Base-by-base conservation (phyloP, 139 green algal genomes). In the Chlorella sp. region DNA sequence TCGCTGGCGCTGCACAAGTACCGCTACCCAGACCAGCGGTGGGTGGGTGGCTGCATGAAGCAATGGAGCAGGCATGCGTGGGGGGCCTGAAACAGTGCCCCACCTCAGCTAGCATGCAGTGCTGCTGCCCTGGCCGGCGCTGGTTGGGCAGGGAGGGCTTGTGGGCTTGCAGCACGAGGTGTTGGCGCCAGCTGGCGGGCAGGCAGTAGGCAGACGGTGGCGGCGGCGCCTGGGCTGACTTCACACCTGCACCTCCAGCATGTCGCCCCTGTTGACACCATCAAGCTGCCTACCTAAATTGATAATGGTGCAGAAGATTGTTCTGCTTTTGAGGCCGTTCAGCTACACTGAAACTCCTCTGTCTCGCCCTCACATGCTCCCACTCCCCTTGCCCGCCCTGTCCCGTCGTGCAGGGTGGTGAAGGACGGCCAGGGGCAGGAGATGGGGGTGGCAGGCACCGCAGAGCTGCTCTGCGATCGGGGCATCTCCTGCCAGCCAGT, bases 1-100 rank as follows among this genome's bases (percentile, higher is more conserved):
- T 94, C 93, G 4, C 53, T 98, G n/a, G 91, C 92, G 76, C 92
- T 99, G 57, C 98, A 98, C 94, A 96, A 95, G 89, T 99, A 99
- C 94, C 90, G 95, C 69, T 99, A 99, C 93, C 97, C 97, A 16
- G 95, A 98, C 83, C 94, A 98, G 86, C 89, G 96, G n/a, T 93
- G 90, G 26, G 88, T 95, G 78, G 39, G 36, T 21, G 3, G 40
- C 69, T 68, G 37, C 40, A 64, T 0, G 34, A 12, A 16, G 28
- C 48, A 32, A 14, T 40, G 76, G 24, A 4, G 66, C 14, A 24
- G 14, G 60, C 60, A 68, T 18, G 15, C 60, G 14, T 68, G 60
- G 18, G 60, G 15, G 14, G 15, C 15, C 60, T 68, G 60, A 68
- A 24, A 24, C 60, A 68, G 69, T 77, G n/a, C n/a, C n/a, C n/a